Evolutionary conservation across 352 stramenopile genomes (phyloP), one percentile per base, ranked within the genome.

Genomic region (Pythium chondricola): DNA sequence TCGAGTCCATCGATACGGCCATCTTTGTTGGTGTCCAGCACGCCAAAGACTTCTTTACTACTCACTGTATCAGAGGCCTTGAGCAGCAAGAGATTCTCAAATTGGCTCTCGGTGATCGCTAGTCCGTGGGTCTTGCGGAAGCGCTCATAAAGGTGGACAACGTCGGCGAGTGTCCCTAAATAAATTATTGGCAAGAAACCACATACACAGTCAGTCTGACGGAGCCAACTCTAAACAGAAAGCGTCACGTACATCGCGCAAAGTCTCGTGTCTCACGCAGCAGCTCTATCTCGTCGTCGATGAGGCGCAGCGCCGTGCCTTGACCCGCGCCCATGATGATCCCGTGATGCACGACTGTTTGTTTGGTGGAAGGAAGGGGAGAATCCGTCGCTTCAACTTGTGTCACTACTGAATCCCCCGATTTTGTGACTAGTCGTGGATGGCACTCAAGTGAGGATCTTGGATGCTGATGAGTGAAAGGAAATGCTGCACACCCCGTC

Each of bases 1-100:
- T 92, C 80, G 33, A 91, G 64, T 2, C 82, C 80, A 48, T 91
- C 82, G 47, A 93, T 83, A 18, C 82, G 77, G 10, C 80, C 80
- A 38, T 91, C 80, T 24, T 60, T 59, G 50, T 89, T 89, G 25
- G 61, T 43, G 51, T 93, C 82, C 22, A 93, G 54, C 16, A 81
- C 71, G n/a, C 61, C 56, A 47, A 93, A 93, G 36, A 90, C 67
- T 26, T 90, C 73, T 27, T 83, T 74, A 33, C 76, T 67, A 9
- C 67, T 69, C 13, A 92, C 65, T 16, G 58, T 70, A 2, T 86
- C 75, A 3, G 74, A 67, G 2, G 65, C 48, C 48, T 89, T 87
- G 45, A 84, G 61, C 33, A 88, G 42, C 36, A 90, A 57, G 10
- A 93, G 54, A 24, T 64, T 71, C 41, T 88, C 77, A 46, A 93